phyloP scores from a whole-genome alignment of 495 filamentous ascomycete species.

The Talaromyces adpressus region DNA sequence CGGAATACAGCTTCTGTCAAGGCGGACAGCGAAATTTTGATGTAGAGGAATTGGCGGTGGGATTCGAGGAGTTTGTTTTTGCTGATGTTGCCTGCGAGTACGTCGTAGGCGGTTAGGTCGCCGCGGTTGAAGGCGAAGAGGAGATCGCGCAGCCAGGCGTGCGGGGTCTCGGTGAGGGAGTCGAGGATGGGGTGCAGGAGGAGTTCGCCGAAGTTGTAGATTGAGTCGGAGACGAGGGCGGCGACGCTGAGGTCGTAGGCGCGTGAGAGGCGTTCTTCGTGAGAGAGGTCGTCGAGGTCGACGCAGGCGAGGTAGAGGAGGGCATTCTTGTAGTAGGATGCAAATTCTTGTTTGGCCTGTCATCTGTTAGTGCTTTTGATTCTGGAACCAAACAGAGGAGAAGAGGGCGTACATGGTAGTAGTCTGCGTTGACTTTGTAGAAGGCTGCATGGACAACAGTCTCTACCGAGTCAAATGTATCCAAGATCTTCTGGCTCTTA shows the following conservation, averaged over 20 bases:
- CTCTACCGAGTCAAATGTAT: conserved; percentile 91
- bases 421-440: conserved; percentile 91
- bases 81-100: conserved; percentile 67
- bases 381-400: not conserved
- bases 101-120: conserved; percentile 79
- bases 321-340: conserved; percentile 91
- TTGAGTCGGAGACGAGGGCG: conserved; percentile 83
- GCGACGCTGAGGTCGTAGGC: conserved; percentile 92
- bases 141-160: conserved; percentile 84
- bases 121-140: conserved; percentile 97
- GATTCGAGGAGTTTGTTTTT: conserved; percentile 71
- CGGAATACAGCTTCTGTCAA: conserved; percentile 96
- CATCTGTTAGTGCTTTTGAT: not conserved
- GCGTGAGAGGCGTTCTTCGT: conserved; percentile 64
- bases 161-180: conserved; percentile 56
- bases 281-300: conserved; percentile 63
- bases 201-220: conserved; percentile 99
- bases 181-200: conserved; percentile 95
- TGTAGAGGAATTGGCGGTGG: conserved; percentile 76
- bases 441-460: conserved; percentile 93
- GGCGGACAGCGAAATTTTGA: conserved; percentile 95
- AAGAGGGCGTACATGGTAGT: conserved; percentile 62
- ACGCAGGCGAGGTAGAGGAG: conserved; percentile 98
- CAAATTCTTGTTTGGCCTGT: conserved; percentile 78
- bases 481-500: conserved; percentile 76